Percentiles rank a stretch among this genome's conserved stretches.
Evolutionary conservation across 148 eudicot species (phyloP).

Genomic region (Diospyros kaki): DNA sequence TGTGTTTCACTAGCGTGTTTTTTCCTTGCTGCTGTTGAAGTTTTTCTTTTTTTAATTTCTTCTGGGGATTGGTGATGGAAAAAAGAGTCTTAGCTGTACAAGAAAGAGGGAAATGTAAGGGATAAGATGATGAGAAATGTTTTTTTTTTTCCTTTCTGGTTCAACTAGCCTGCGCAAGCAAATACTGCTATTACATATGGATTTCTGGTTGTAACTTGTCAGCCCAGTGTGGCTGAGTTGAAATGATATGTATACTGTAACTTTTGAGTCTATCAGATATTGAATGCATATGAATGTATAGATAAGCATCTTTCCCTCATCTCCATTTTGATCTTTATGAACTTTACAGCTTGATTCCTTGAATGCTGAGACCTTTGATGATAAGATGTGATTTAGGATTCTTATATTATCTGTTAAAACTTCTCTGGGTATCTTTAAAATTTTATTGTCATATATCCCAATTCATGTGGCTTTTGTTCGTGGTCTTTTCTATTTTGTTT

Average conservation of each 20-base stretch:
- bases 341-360: constrained; percentile 6
- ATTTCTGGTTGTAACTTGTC: neutral
- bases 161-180: no score
- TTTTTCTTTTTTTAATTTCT: neutral
- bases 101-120: neutral
- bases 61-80: neutral
- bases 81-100: neutral
- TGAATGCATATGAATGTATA: constrained; percentile 15
- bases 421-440: neutral
- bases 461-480: no score
- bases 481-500: neutral
- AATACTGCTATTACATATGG: neutral
- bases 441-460: no score
- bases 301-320: constrained; percentile 6
- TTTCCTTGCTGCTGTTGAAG: neutral
- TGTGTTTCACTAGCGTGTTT: neutral
- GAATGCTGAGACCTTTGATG: neutral
- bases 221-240: constrained; percentile 2
- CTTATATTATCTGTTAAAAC: neutral
- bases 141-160: no score
- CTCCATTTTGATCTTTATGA: neutral
- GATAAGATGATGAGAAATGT: no score
- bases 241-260: constrained; percentile 1
- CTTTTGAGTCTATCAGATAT: neutral
- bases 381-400: neutral